Base-by-base conservation (phyloP, 441 rosid genomes). In the Dalechampia spathulata region DNA sequence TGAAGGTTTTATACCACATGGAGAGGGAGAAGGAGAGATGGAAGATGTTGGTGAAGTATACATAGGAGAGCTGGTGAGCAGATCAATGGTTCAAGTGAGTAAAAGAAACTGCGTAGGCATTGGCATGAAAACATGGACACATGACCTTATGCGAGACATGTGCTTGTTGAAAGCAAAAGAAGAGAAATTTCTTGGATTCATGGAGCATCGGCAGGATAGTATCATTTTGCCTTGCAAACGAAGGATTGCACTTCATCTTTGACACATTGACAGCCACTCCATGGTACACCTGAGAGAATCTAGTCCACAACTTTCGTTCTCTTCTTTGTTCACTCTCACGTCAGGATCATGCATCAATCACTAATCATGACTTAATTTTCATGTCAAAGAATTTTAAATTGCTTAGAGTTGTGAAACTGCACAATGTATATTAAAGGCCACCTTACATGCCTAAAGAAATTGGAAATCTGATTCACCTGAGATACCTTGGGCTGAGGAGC, bases 141-240 rank as follows among this genome's bases (percentile, higher is more conserved):
- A 71, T 55, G 76, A 75, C 34, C 69, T 75, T 13, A 60, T 62
- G 72, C 45, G 74, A 19, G 74, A 71, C 20, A 54, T 71, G 1
- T 65, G 69, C 54, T 16, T 71, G 3, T 41, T 39, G 42, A 70
- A 52, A 27, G 72, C 75, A 17, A 57, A 56, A 30, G 62, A 64
- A 13, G 68, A 55, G 45, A 49, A 63, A 1, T 63, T 56, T 28
- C 26, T 20, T 0, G 42, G 9, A 23, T 5, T 45, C 7, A 5
- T 45, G 9, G 27, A 15, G 12, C 51, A 38, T 14, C 42, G 6
- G 15, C 6, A 17, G 23, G 13, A 32, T n/a, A n/a, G n/a, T n/a
- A 7, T 3, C 10, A 0, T 5, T 8, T 6, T 1, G 3, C 6
- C 16, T 5, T n/a, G 20, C 17, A 1, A 0, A 5, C 2, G 1